Conservation (phyloP, 345 rosid genomes). For the Citrus unshiu region DNA sequence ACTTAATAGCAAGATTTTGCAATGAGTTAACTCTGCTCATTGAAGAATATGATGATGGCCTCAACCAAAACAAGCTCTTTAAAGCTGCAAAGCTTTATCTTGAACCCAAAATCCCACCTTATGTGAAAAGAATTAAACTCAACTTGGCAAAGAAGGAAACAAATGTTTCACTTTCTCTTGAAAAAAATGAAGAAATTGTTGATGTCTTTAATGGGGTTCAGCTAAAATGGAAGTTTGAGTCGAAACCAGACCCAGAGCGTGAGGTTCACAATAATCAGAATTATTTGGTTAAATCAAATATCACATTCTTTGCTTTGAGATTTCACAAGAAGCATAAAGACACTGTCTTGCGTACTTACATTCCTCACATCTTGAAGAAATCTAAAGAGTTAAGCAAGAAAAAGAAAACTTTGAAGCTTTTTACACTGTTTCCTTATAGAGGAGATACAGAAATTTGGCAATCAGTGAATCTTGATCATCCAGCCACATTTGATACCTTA, state of each 20-base stretch:
- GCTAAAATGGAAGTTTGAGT: conserved; percentile 22
- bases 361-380: conserved; percentile 19
- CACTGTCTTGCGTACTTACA: conserved; percentile 17
- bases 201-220: conserved; percentile 14
- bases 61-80: not conserved
- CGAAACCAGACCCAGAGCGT: not conserved
- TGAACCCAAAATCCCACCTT: conserved; percentile 18
- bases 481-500: not conserved
- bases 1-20: not conserved
- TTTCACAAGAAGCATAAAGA: conserved; percentile 34
- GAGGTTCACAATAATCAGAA: not conserved
- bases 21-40: not conserved
- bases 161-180: conserved; percentile 17
- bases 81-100: conserved; percentile 36
- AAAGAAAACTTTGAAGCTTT: conserved; percentile 26
- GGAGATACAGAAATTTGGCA: not conserved
- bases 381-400: conserved; percentile 11
- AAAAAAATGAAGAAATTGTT: conserved; percentile 15
- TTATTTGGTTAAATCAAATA: not conserved
- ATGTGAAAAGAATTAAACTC: not conserved
- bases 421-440: conserved; percentile 20
- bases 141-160: not conserved
- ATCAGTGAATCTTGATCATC: not conserved
- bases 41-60: not conserved
- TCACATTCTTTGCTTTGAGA: conserved; percentile 19